Evolutionary conservation across 2,329 filamentous ascomycete genomes (phyloP).

Genomic region (Aspergillus melleus): DNA sequence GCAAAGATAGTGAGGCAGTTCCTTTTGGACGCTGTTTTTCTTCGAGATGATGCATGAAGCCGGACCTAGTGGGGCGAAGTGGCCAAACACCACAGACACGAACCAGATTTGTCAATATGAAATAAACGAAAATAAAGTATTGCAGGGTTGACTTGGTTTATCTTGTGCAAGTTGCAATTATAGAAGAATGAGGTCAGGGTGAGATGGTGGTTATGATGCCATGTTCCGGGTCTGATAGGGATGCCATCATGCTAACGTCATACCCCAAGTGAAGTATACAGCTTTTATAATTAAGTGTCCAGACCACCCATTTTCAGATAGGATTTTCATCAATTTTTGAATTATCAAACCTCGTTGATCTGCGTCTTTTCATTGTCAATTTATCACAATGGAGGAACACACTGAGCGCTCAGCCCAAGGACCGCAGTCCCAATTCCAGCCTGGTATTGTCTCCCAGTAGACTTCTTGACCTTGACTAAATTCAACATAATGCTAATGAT

Average conservation of each 20-base stretch:
- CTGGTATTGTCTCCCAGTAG: constrained; percentile 23
- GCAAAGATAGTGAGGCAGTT: no score
- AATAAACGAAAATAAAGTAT: background rate
- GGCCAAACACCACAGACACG: no score
- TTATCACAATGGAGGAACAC: constrained; percentile 18
- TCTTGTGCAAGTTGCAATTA: background rate
- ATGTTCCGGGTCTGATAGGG: background rate
- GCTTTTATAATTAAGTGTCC: background rate
- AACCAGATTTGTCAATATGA: background rate
- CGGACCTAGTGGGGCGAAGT: no score
- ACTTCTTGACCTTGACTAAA: background rate
- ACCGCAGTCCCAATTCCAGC: constrained; percentile 34
- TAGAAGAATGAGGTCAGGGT: background rate
- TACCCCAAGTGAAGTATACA: background rate
- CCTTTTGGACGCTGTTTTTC: no score
- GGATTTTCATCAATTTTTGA: background rate
- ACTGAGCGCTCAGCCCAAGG: constrained; percentile 13
- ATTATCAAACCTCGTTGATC: background rate
- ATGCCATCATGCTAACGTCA: background rate
- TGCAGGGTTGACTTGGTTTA: no score
- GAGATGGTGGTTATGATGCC: background rate
- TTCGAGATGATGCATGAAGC: no score
- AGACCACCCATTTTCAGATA: background rate
- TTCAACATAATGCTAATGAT: background rate
- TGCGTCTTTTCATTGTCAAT: background rate